A percentile compares a stretch with the other conserved stretches of the same genome.
phyloP scores from a whole-genome alignment of 306 rosid genomes.

The Dalbergia cultrata region DNA sequence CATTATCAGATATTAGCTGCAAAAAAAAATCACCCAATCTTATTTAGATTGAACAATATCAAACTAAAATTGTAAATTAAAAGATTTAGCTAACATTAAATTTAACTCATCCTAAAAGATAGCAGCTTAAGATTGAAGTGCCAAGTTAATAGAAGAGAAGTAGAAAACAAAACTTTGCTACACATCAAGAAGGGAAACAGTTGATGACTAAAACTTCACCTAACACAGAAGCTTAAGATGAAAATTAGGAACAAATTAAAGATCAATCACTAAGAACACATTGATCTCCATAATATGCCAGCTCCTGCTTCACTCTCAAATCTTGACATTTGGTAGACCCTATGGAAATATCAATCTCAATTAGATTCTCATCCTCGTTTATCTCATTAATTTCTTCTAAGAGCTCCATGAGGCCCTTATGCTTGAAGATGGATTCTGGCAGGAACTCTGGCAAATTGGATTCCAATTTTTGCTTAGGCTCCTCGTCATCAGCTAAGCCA shows the following conservation, averaged over 20 bases:
- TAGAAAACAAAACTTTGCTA: slow-evolving; percentile 37
- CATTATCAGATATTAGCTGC: not conserved
- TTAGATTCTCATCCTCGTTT: slow-evolving; percentile 68
- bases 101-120: not conserved
- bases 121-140: slow-evolving; percentile 5
- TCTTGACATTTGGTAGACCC: slow-evolving; percentile 58
- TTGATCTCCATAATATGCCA: slow-evolving; percentile 23
- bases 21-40: not conserved
- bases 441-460: slow-evolving; percentile 31
- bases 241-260: not conserved
- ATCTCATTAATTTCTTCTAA: slow-evolving; percentile 62
- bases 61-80: not conserved
- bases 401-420: slow-evolving; percentile 51
- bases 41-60: not conserved
- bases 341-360: slow-evolving; percentile 73
- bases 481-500: slow-evolving; percentile 40
- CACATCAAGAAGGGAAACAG: slow-evolving; percentile 32
- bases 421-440: slow-evolving; percentile 51
- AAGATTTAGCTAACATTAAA: not conserved
- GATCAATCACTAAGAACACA: slow-evolving; percentile 31
- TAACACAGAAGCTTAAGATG: slow-evolving; percentile 32
- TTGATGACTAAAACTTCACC: not conserved
- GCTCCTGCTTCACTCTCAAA: slow-evolving; percentile 49
- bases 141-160: not conserved
- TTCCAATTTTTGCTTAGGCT: slow-evolving; percentile 34